Evolutionary conservation across 495 filamentous ascomycete genomes (phyloP).

Genomic region (Gamarada debralockiae): DNA sequence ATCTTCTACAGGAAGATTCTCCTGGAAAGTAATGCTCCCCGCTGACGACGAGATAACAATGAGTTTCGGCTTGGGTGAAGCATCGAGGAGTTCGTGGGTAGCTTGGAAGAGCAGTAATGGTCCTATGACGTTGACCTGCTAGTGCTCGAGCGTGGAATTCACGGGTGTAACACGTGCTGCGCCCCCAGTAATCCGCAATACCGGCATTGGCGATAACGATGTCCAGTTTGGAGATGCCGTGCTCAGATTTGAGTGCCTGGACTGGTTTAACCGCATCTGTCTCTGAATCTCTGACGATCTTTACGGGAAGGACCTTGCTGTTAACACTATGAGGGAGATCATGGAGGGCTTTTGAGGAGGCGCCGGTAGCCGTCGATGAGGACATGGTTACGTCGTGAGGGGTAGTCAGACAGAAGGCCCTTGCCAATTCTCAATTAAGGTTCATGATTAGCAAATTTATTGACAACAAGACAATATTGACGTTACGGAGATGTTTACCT

Average conservation of each 20-base stretch:
- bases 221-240: conserved; percentile 37
- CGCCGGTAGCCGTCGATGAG: no score
- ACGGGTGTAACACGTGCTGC: conserved; percentile 22
- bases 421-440: no score
- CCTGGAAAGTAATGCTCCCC: conserved; percentile 27
- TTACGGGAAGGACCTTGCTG: conserved; percentile 37
- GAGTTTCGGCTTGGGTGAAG: conserved; percentile 29
- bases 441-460: no score
- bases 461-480: no score
- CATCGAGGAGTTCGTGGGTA: conserved; percentile 30
- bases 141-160: conserved; percentile 29
- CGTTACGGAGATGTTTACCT: no score
- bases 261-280: conserved; percentile 27
- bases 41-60: conserved; percentile 31
- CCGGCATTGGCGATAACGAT: conserved; percentile 52
- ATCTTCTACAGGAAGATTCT: conserved; percentile 16
- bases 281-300: conserved; percentile 34
- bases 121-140: conserved; percentile 37
- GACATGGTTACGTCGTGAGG: no score
- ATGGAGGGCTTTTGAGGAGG: conserved; percentile 22
- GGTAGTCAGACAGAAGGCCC: no score
- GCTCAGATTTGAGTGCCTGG: conserved; percentile 21
- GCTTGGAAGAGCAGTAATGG: conserved; percentile 39
- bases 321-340: conserved; percentile 27
- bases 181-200: conserved; percentile 20